phyloP scores from a whole-genome alignment of 2,329 filamentous ascomycete genomes.

The Botrytis paeoniae region DNA sequence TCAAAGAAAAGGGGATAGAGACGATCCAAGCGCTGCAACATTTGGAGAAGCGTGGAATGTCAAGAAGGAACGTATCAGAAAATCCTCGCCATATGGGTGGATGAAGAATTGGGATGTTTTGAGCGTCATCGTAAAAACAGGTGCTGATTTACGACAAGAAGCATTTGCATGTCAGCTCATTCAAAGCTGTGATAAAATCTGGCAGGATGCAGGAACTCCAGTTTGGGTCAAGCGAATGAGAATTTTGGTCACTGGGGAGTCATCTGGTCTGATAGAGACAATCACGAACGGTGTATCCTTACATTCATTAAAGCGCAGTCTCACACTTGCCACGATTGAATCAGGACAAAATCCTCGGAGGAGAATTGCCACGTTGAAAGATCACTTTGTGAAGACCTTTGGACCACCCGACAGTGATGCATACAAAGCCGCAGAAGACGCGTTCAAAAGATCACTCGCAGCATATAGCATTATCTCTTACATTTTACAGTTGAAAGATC shows the following conservation, averaged over 20 bases:
- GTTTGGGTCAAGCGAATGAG: conserved; percentile 92
- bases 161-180: conserved; percentile 86
- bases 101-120: conserved; percentile 89
- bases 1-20: conserved; percentile 74
- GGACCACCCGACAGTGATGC: conserved; percentile 66
- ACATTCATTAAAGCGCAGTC: conserved; percentile 77
- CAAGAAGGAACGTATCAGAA: conserved; percentile 80
- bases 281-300: conserved; percentile 87
- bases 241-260: conserved; percentile 81
- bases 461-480: conserved; percentile 86
- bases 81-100: conserved; percentile 81
- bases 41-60: conserved; percentile 84
- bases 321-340: conserved; percentile 73
- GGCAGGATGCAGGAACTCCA: conserved; percentile 68
- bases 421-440: conserved; percentile 69
- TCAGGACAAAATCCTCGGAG: conserved; percentile 69
- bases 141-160: conserved; percentile 77
- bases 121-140: conserved; percentile 85
- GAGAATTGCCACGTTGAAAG: conserved; percentile 74
- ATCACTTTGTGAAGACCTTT: conserved; percentile 80
- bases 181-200: conserved; percentile 76
- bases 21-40: conserved; percentile 80
- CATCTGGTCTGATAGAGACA: conserved; percentile 80
- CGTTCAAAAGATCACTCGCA: conserved; percentile 77
- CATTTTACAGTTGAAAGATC: conserved; percentile 78